Evolutionary conservation across 805 yeast genomes (phyloP), one percentile per base, ranked within the genome.

Genomic region (Zygoascus flipseniorum): DNA sequence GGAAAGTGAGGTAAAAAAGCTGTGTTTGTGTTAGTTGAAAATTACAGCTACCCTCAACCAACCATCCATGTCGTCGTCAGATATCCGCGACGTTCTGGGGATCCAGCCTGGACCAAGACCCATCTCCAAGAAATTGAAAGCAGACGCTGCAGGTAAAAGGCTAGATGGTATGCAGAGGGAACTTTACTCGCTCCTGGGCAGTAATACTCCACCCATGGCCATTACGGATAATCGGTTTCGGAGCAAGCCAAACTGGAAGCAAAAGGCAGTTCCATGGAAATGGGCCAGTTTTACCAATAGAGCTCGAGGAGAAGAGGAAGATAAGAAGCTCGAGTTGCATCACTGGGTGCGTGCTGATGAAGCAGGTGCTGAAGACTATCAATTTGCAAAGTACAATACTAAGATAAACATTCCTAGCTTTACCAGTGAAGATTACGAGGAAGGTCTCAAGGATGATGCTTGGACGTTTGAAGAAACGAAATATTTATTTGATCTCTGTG

Each of bases 291-390:
- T 92, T 64, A 75, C 71, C 45, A 81, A 81, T 57, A 69, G 70
- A 5, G 75, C 82, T 0, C 72, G 85, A 53, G 62, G 60, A 2
- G 83, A 79, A 47, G 80, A 67, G 0, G 44, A 18, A 8, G 44
- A 42, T n/a, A 16, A 42, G 4, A 42, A 42, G 44, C 65, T 83
- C 26, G 72, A 70, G 43, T 73, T 92, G 43, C 72, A 74, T 54
- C 98, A 93, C 69, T 93, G 99, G 98, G 90, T 83, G 1, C 82
- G 86, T 56, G 96, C 93, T 0, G 47, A 28, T n/a, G 47, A 41
- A 18, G 44, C 43, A 10, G 18, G 23, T 8, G 28, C n/a, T 9
- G 35, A 19, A 18, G 43, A 48, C n/a, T 86, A 86, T 62, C 71
- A 77, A 46, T 93, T 85, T 70, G 86, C 85, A 37, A 86, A 86